Percentiles rank a stretch among this genome's conserved stretches.
phyloP scores from a whole-genome alignment of 495 filamentous ascomycete species.

The Neurospora sp. region DNA sequence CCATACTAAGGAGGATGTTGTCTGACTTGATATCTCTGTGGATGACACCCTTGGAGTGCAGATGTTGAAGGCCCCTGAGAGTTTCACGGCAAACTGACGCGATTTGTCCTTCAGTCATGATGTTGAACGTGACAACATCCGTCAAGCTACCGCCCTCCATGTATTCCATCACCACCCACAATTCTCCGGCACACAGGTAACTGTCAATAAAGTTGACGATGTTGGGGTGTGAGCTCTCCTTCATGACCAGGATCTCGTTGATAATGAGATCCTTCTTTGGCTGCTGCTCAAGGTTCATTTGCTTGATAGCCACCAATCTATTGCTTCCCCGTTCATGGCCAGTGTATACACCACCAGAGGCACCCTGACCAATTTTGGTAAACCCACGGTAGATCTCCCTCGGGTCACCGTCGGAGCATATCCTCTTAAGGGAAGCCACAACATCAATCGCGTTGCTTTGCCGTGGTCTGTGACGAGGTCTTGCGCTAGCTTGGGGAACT shows the following conservation, averaged over 20 bases:
- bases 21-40: conserved; percentile 99
- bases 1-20: conserved; percentile 89
- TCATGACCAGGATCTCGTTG: conserved; percentile 98
- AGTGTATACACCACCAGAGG: conserved; percentile 91
- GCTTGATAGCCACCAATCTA: conserved; percentile 92
- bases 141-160: conserved; percentile 98
- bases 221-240: conserved; percentile 95
- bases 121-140: conserved; percentile 97
- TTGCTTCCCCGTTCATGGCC: conserved; percentile 78
- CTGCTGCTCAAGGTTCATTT: conserved; percentile 98
- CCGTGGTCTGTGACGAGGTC: conserved; percentile 66
- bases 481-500: conserved; percentile 40
- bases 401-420: conserved; percentile 84
- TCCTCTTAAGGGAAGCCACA: conserved; percentile 67
- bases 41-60: conserved; percentile 96
- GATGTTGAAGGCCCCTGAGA: conserved; percentile 80
- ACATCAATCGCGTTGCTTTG: conserved; percentile 72
- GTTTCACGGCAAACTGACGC: conserved; percentile 92
- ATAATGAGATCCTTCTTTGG: conserved; percentile 99
- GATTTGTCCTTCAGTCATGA: conserved; percentile 96
- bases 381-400: conserved; percentile 76
- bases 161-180: conserved; percentile 99
- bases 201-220: conserved; percentile 99
- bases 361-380: conserved; percentile 94
- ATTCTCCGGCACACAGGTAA: conserved; percentile 74